Conservation (phyloP, 2,329 filamentous ascomycete genomes). For the Huntiella moniliformis region DNA sequence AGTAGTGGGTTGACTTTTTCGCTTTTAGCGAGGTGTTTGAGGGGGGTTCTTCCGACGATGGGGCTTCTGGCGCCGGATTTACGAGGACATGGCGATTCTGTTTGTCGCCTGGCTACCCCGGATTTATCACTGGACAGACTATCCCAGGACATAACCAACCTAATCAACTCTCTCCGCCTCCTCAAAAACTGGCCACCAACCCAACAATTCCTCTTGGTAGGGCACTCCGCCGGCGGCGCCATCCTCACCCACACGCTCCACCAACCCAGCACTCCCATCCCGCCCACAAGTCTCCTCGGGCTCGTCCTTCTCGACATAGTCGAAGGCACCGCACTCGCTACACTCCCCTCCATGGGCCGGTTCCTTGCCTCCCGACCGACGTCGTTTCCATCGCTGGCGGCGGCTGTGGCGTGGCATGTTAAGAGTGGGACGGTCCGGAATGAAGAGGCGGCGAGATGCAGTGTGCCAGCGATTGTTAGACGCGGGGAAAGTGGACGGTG, state of each 20-base stretch:
- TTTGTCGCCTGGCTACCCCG: constrained; percentile 15
- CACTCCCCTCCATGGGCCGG: constrained; percentile 80
- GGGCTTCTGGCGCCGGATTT: constrained; percentile 77
- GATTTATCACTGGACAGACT: constrained; percentile 60
- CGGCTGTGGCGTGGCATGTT: constrained; percentile 86
- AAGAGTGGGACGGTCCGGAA: constrained; percentile 77
- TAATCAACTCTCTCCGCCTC: constrained; percentile 46
- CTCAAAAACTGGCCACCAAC: constrained; percentile 55
- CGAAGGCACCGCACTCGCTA: constrained; percentile 88
- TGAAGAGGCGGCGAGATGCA: constrained; percentile 62
- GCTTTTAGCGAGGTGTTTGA: constrained; percentile 56
- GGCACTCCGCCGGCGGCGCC: constrained; percentile 83
- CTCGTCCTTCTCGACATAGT: constrained; percentile 90
- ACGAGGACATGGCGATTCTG: constrained; percentile 63
- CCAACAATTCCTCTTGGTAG: constrained; percentile 64
- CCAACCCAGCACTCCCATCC: constrained; percentile 47
- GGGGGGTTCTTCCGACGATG: constrained; percentile 55
- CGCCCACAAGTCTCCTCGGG: constrained; percentile 55
- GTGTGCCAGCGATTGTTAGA: constrained; percentile 61
- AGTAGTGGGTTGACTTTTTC: constrained; percentile 89
- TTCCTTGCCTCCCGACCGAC: constrained; percentile 69
- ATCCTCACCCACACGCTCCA: constrained; percentile 64
- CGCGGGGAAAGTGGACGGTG: constrained; percentile 34
- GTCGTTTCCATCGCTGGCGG: constrained; percentile 56
- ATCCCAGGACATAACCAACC: constrained; percentile 49